Percentiles rank a stretch among this genome's conserved stretches.
Conservation (phyloP, 1,139 yeast genomes). For the Candida smagusa region DNA sequence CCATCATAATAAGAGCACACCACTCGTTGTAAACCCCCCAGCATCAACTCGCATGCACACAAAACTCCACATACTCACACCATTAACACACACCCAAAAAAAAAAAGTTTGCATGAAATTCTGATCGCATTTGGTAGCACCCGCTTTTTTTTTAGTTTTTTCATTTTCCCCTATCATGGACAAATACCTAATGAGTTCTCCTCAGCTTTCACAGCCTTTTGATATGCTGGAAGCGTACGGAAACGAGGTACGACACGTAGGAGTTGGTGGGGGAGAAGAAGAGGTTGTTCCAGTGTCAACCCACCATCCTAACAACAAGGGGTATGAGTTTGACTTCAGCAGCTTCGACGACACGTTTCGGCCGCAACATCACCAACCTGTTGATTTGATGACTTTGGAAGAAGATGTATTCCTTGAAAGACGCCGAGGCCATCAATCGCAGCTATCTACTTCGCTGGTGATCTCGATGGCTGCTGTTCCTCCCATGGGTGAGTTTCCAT, state of each 20-base stretch:
- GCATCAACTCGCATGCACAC: too few species aligned
- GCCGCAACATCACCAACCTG: conserved; percentile 1
- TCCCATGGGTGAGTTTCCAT: conserved; percentile 4
- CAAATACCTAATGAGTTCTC: conserved; percentile 45
- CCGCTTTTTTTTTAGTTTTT: not conserved
- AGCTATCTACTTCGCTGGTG: conserved; percentile 18
- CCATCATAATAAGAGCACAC: too few species aligned
- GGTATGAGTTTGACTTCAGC: conserved; percentile 3
- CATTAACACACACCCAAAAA: too few species aligned
- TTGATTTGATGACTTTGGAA: not conserved
- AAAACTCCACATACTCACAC: too few species aligned
- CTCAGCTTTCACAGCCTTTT: conserved; percentile 37
- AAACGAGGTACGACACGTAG: not conserved
- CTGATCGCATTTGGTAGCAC: conserved; percentile 1
- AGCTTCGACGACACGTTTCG: conserved; percentile 1
- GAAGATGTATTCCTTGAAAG: conserved; percentile 3
- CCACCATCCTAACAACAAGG: conserved; percentile 1
- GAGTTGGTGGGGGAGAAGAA: not conserved
- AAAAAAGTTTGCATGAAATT: not conserved
- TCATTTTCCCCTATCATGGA: conserved; percentile 28
- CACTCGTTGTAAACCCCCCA: too few species aligned
- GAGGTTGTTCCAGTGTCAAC: conserved; percentile 1
- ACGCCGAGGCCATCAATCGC: conserved; percentile 15
- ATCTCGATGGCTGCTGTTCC: conserved; percentile 12
- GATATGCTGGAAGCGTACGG: conserved; percentile 14